Evolutionary conservation across 2,329 filamentous ascomycete genomes (phyloP).

Genomic region (Clonostachys rhizophaga): DNA sequence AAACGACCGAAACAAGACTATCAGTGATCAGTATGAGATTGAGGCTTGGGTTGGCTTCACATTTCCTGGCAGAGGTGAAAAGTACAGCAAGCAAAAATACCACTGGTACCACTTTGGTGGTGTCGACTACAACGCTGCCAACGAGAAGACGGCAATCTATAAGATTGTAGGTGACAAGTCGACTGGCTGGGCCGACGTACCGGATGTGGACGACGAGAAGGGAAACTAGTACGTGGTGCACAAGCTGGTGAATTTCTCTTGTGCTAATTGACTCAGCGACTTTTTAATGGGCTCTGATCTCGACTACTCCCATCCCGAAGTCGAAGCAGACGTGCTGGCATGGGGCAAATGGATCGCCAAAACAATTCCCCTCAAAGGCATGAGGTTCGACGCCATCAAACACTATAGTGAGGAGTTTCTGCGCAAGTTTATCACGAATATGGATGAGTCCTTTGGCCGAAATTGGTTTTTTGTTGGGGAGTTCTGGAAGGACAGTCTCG

Average conservation of each 20-base stretch:
- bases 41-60: constrained; percentile 68
- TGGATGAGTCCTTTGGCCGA: constrained; percentile 38
- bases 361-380: constrained; percentile 56
- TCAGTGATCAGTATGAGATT: constrained; percentile 57
- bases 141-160: constrained; percentile 60
- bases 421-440: constrained; percentile 54
- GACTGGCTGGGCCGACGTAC: constrained; percentile 60
- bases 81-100: constrained; percentile 61
- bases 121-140: constrained; percentile 59
- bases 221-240: constrained; percentile 54
- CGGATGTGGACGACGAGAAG: constrained; percentile 51
- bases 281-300: constrained; percentile 71
- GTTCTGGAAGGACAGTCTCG: constrained; percentile 30
- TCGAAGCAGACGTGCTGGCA: constrained; percentile 56
- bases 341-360: constrained; percentile 67
- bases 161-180: constrained; percentile 56
- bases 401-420: constrained; percentile 68
- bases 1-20: constrained; percentile 51
- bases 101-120: constrained; percentile 68
- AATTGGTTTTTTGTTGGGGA: constrained; percentile 31
- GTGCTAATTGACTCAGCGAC: constrained; percentile 36
- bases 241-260: not conserved
- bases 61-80: constrained; percentile 57
- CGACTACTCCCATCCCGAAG: constrained; percentile 60
- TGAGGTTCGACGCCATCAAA: constrained; percentile 69